Evolutionary conservation across 1,284 basidiomycete genomes (phyloP), one percentile per base, ranked within the genome.

Genomic region (Cryptococcus sp.): DNA sequence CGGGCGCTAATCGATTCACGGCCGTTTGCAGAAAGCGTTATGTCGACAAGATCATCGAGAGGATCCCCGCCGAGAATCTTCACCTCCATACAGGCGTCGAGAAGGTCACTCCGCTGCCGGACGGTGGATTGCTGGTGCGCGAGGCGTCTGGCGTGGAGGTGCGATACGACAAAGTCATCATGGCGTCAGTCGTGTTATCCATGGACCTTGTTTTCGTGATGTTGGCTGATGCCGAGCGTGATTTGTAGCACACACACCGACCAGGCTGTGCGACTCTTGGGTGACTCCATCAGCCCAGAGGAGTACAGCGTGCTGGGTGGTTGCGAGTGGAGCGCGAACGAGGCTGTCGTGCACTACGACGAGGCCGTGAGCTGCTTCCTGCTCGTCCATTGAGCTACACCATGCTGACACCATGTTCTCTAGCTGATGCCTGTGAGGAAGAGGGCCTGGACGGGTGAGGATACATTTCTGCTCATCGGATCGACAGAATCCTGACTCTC

Each of bases 131-230:
- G 15, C 18, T 53, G 15, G 56, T 73, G 18, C 54, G 46, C 2
- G 69, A 69, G 49, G 60, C 57, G 4, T 46, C 51, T 3, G 69
- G 69, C 11, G 46, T 53, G 9, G 63, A 75, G 36, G 63, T 67
- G 57, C 54, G 76, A 6, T 90, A 83, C 68, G 88, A 91, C 73
- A 84, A 85, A 65, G 85, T 91, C 53, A 85, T 91, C 47, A 76
- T 91, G 6, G 57, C 57, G 52, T 58, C 23, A 50, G 52, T 51
- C 24, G 24, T 1, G 0, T 33, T 13, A 11, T n/a, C 15, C 24
- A 9, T 47, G 12, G 3, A 12, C n/a, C n/a, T 28, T 15, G 28
- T 18, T n/a, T 7, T 9, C 23, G 15, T 47, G n/a, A 16, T 28
- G 23, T 47, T 7, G 23, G 40, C 46, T 47, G 13, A 36, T 18